Percentiles rank a stretch among this genome's conserved stretches.
Evolutionary conservation across 2,329 filamentous ascomycete species (phyloP).

Genomic region (Monilinia fructicola): DNA sequence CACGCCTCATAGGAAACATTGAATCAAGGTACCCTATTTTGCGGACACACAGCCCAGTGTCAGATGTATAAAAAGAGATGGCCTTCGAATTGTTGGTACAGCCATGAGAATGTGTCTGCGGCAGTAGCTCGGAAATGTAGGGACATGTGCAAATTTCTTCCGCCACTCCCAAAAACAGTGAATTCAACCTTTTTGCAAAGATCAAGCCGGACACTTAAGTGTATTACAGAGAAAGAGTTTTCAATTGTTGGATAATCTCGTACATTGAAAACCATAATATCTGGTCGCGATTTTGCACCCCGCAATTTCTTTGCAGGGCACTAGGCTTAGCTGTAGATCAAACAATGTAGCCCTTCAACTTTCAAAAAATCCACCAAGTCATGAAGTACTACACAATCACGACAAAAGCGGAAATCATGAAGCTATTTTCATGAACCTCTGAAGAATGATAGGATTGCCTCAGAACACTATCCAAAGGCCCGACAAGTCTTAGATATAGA

Average conservation of each 20-base stretch:
- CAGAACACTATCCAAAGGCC: conserved; percentile 18
- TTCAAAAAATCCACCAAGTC: conserved; percentile 17
- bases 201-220: background rate
- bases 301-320: conserved; percentile 11
- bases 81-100: conserved; percentile 4
- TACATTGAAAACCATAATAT: conserved; percentile 4
- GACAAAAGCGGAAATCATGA: conserved; percentile 20
- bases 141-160: background rate
- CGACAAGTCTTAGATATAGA: background rate
- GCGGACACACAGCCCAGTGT: background rate
- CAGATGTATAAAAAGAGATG: background rate
- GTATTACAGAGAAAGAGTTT: background rate
- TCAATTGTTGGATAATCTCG: conserved; percentile 5
- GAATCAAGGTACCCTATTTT: background rate
- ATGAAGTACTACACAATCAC: conserved; percentile 24
- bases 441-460: conserved; percentile 1
- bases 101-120: background rate
- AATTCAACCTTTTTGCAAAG: background rate
- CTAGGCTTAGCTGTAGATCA: conserved; percentile 12
- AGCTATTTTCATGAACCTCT: background rate
- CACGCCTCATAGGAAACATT: background rate
- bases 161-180: background rate
- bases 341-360: conserved; percentile 2
- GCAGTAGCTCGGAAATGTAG: background rate
- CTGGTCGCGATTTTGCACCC: conserved; percentile 13